phyloP scores from a whole-genome alignment of 164 flowering plant species.

The Nelumbo lutea region DNA sequence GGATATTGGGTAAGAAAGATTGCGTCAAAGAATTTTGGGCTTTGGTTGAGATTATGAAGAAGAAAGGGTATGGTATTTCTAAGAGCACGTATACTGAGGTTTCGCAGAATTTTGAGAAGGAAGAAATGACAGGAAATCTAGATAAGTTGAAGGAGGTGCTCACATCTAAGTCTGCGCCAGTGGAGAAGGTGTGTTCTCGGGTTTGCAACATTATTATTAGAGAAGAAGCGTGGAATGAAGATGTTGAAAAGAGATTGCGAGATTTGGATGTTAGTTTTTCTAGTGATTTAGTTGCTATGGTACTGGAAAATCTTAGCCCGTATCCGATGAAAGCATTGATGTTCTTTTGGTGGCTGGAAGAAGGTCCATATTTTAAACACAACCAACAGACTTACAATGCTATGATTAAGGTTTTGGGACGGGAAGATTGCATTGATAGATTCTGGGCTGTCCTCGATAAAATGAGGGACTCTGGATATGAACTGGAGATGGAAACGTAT shows the following conservation, averaged over 20 bases:
- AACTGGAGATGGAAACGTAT: slow-evolving; percentile 55
- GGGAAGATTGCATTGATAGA: slow-evolving; percentile 50
- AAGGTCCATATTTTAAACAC: slow-evolving; percentile 43
- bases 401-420: slow-evolving; percentile 48
- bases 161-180: slow-evolving; percentile 32
- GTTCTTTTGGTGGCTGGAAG: slow-evolving; percentile 68
- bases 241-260: slow-evolving; percentile 34
- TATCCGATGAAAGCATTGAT: slow-evolving; percentile 54
- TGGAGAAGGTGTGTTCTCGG: slow-evolving; percentile 26
- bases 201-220: slow-evolving; percentile 41
- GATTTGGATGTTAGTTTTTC: slow-evolving; percentile 37
- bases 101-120: slow-evolving; percentile 42
- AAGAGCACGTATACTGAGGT: slow-evolving; percentile 30
- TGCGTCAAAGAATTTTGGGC: slow-evolving; percentile 58
- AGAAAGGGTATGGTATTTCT: slow-evolving; percentile 54
- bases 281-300: slow-evolving; percentile 38
- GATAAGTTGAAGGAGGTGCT: slow-evolving; percentile 42
- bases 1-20: slow-evolving; percentile 51
- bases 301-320: slow-evolving; percentile 37
- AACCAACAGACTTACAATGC: slow-evolving; percentile 47
- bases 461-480: slow-evolving; percentile 51
- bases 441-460: slow-evolving; percentile 63
- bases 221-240: slow-evolving; percentile 47
- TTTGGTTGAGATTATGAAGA: slow-evolving; percentile 55
- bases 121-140: slow-evolving; percentile 37